Evolutionary conservation across 2,329 filamentous ascomycete species (phyloP), one percentile per base, ranked within the genome.

Genomic region (Pyrenophora teres): DNA sequence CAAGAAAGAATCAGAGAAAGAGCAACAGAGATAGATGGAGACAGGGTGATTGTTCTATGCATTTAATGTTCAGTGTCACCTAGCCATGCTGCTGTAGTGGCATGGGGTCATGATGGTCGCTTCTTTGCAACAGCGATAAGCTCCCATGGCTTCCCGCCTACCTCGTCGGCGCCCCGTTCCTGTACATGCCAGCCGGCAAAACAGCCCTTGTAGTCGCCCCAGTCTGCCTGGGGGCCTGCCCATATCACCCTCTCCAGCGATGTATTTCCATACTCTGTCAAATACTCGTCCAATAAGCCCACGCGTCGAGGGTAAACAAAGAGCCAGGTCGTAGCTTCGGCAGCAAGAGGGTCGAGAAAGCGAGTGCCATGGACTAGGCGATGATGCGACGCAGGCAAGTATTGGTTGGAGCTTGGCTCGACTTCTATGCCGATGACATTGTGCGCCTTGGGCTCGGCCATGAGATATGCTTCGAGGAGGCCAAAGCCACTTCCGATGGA

Each of bases 261-360:
- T 10, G 59, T 64, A 10, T 57, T 39, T 0, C 67, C 66, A 58
- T 67, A 67, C n/a, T 52, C 45, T 3, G 74, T 59, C 23, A 83
- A 37, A 54, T 83, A 83, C 48, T 70, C 71, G 2, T 54, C 56
- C 10, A 83, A 56, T 9, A 83, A 63, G 3, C 65, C 73, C 3
- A 78, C 72, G n/a, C 78, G 70, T 12, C 80, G 75, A 1, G 81
- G 81, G 58, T 83, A 83, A 21, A 82, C 77, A 65, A 83, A 83
- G 52, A 83, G 66, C 76, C 81, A 78, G n/a, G 69, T 71, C 1
- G 59, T 52, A 7, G 78, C 78, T n/a, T 75, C 56, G 4, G 65
- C 54, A 3, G 78, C 79, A 9, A 76, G 67, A 1, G 72, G 48
- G 45, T 75, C 74, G 7, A 81, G 57, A 27, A 74, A 76, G 62